These are phyloP conservation scores for Huntiella omanensis DNA, from an alignment of 2,329 filamentous ascomycete genomes.

Conservation along the genomic window DNA sequence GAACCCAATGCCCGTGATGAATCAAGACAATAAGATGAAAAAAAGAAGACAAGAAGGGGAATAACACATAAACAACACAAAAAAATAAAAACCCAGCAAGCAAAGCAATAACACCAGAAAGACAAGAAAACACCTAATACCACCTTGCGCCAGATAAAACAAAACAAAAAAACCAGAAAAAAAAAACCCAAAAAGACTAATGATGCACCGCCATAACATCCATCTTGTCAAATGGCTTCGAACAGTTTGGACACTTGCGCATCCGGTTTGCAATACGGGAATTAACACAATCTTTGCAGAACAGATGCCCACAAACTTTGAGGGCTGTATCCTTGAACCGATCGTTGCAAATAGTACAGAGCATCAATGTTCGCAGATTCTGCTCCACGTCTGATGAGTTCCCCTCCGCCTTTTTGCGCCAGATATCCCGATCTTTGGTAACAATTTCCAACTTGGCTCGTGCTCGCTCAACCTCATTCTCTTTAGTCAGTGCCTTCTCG, in stretches of 20 bases:
- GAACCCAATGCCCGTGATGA: too few species aligned
- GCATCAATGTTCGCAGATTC: conserved; percentile 44
- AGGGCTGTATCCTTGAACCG: conserved; percentile 89
- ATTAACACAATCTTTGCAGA: conserved; percentile 80
- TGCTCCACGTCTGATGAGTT: conserved; percentile 71
- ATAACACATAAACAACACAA: too few species aligned
- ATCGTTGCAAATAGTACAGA: conserved; percentile 82
- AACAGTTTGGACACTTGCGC: conserved; percentile 89
- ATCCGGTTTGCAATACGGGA: conserved; percentile 76
- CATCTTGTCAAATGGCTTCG: conserved; percentile 73
- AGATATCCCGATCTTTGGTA: conserved; percentile 66
- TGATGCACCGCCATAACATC: conserved; percentile 64
- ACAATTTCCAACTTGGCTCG: conserved; percentile 59
- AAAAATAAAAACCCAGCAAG: too few species aligned
- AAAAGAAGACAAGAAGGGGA: too few species aligned
- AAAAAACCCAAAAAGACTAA: conserved; percentile 11
- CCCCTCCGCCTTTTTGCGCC: conserved; percentile 65
- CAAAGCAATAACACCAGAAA: too few species aligned
- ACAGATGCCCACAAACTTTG: conserved; percentile 87
- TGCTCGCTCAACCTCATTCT: conserved; percentile 62
- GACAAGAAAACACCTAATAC: too few species aligned
- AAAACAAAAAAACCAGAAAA: too few species aligned
- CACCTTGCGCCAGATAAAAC: too few species aligned
- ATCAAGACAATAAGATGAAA: too few species aligned
- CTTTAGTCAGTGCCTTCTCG: conserved; percentile 41